Conservation (phyloP, 805 yeast species). For the Blastobotrys peoriensis region DNA sequence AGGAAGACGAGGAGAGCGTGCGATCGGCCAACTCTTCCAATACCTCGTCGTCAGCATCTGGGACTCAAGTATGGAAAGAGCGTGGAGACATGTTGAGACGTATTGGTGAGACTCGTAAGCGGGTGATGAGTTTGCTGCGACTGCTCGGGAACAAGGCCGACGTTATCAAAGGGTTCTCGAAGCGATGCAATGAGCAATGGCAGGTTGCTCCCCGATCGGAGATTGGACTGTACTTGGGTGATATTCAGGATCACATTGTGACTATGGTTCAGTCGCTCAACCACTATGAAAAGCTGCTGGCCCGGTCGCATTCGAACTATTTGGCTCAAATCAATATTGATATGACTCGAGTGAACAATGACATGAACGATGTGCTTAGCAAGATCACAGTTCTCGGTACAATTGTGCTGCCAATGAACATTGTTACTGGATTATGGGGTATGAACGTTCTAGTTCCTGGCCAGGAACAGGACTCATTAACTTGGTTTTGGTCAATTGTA, state of each 20-base stretch:
- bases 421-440: slow-evolving; percentile 97
- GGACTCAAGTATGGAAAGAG: slow-evolving; percentile 70
- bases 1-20: slow-evolving; percentile 28
- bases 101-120: slow-evolving; percentile 90
- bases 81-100: slow-evolving; percentile 93
- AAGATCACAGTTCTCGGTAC: slow-evolving; percentile 92
- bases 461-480: slow-evolving; percentile 55
- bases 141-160: slow-evolving; percentile 90
- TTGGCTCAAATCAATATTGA: slow-evolving; percentile 95
- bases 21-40: slow-evolving; percentile 26
- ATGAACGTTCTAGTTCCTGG: slow-evolving; percentile 98
- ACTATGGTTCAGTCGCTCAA: slow-evolving; percentile 95
- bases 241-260: slow-evolving; percentile 94
- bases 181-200: slow-evolving; percentile 82
- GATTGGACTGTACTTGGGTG: slow-evolving; percentile 91
- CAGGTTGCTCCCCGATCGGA: slow-evolving; percentile 74
- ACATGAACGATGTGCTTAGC: slow-evolving; percentile 93
- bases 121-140: slow-evolving; percentile 86
- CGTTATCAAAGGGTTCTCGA: slow-evolving; percentile 93
- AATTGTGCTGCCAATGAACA: slow-evolving; percentile 89
- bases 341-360: slow-evolving; percentile 95
- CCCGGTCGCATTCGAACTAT: slow-evolving; percentile 93
- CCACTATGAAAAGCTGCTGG: slow-evolving; percentile 89
- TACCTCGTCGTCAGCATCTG: slow-evolving; percentile 23
- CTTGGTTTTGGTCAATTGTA: slow-evolving; percentile 53